Base-by-base conservation (phyloP, 208 protist species). In the Acanthamoeba lenticulata region DNA sequence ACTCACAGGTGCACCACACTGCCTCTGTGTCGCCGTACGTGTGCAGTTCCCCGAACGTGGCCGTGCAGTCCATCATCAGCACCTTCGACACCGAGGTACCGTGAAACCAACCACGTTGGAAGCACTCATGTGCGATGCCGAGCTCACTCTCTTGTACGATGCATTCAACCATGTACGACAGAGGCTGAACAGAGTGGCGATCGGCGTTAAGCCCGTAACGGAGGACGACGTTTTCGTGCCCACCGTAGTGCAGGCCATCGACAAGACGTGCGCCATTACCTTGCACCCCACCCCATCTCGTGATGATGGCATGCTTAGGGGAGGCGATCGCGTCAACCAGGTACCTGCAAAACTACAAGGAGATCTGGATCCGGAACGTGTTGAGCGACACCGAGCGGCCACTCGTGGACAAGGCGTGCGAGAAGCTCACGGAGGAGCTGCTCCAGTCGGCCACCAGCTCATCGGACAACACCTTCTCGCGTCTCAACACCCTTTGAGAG, bases 101-200 rank as follows among this genome's bases (percentile, higher is more conserved):
- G 29, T 40, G 45, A 52, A 19, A 52, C 45, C 5, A 15, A 5
- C 17, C 49, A 32, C 27, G 13, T 83, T 5, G 45, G 15, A 5
- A 52, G 1, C 55, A 29, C 55, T 62, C 55, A 29, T 1, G 2
- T n/a, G n/a, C n/a, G n/a, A n/a, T n/a, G 15, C 24, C 24, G 15
- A 15, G 55, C 55, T 62, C 69, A 47, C 19, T 0, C 13, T 40
- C 21, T 44, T 79, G 40, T 29, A 11, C 29, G 40, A 44, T 27
- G 40, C n/a, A 36, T n/a, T n/a, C 15, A 62, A 62, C 21, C 15
- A 62, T 32, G 55, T 24, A 29, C 24, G 1, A 36, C 79, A 89
- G 79, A 62, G 49, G 32, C 42, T 89, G 44, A 89, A 89, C 79
- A 89, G 79, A 62, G 79, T 62, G 49, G 44, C 79, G 6, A 89